Percentiles rank a stretch among this genome's conserved stretches.
phyloP scores from a whole-genome alignment of 179 eudicot genomes.

The Corrigiola litoralis region DNA sequence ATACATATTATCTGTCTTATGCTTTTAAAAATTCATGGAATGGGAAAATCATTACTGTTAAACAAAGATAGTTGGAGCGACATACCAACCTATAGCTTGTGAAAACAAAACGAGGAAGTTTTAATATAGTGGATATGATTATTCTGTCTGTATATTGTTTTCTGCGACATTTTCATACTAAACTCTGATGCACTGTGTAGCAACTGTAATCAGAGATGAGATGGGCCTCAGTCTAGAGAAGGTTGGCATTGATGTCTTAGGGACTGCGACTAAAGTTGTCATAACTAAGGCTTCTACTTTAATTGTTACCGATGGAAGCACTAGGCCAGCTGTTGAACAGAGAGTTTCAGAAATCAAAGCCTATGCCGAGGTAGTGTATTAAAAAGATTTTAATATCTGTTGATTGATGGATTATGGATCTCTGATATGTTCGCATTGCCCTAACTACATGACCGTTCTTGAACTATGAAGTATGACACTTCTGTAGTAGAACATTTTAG shows the following conservation, averaged over 20 bases:
- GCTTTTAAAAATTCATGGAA: too few relatives aligned
- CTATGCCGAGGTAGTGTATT: constrained; percentile 61
- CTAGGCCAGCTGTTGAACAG: constrained; percentile 53
- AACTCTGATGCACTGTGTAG: constrained; percentile 25
- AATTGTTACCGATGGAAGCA: constrained; percentile 78
- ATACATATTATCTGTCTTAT: too few relatives aligned
- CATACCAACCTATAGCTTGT: too few relatives aligned
- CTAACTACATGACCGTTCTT: background rate
- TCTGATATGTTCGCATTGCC: background rate
- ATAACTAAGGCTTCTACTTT: constrained; percentile 61
- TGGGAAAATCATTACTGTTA: too few relatives aligned
- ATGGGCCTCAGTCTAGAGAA: constrained; percentile 63
- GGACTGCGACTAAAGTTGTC: constrained; percentile 69
- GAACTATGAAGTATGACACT: background rate
- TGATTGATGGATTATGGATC: background rate
- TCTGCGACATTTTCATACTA: background rate
- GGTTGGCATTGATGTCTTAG: constrained; percentile 65
- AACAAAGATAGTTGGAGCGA: too few relatives aligned
- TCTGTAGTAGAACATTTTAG: background rate
- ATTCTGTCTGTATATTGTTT: background rate
- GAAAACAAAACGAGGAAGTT: too few relatives aligned
- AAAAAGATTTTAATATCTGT: background rate
- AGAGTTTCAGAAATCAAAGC: constrained; percentile 65
- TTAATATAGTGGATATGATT: background rate
- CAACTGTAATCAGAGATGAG: constrained; percentile 88